A percentile compares a stretch with the other conserved stretches of the same genome.
phyloP scores from a whole-genome alignment of 371 early-diverging fungal genomes.

The Quaeritorhiza haematococci region DNA sequence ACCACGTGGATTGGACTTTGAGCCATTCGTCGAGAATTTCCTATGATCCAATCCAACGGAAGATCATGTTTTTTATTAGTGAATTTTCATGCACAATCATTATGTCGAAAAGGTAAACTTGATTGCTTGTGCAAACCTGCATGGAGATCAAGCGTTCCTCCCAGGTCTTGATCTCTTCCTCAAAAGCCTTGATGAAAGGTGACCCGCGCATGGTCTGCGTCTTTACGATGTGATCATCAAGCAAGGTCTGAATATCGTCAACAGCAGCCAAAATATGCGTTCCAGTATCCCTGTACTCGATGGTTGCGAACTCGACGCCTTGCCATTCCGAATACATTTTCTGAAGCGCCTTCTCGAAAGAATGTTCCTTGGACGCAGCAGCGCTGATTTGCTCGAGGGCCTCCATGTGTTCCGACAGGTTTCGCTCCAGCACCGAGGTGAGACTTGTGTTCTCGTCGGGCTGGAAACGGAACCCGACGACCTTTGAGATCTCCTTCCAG shows the following conservation, averaged over 20 bases:
- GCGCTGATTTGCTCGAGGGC: slow-evolving; percentile 38
- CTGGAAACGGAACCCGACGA: slow-evolving; percentile 47
- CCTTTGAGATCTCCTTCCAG: slow-evolving; percentile 44
- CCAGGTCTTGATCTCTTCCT: slow-evolving; percentile 42
- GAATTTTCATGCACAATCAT: too few relatives aligned
- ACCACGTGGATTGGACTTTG: slow-evolving; percentile 51
- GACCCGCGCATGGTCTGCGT: slow-evolving; percentile 52
- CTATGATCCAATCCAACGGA: slow-evolving; percentile 14
- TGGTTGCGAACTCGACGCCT: slow-evolving; percentile 36
- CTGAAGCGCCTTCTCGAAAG: slow-evolving; percentile 49
- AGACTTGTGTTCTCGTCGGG: slow-evolving; percentile 48
- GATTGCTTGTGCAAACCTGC: slow-evolving; percentile 24
- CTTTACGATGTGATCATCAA: slow-evolving; percentile 54
- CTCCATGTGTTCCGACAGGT: slow-evolving; percentile 40
- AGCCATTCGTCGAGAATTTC: slow-evolving; percentile 54
- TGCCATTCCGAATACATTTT: slow-evolving; percentile 55
- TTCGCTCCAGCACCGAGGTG: slow-evolving; percentile 38
- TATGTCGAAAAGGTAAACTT: background rate
- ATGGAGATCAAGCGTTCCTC: slow-evolving; percentile 36
- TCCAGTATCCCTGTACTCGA: slow-evolving; percentile 49
- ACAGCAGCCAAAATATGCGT: slow-evolving; percentile 41
- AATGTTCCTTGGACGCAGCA: slow-evolving; percentile 48
- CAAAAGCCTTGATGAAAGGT: slow-evolving; percentile 52
- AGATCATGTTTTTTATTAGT: too few relatives aligned
- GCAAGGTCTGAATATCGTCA: slow-evolving; percentile 47